Percentiles rank a stretch among this genome's conserved stretches.
Conservation (phyloP, 108 stramenopile species). For the Skeletonema costatum region DNA sequence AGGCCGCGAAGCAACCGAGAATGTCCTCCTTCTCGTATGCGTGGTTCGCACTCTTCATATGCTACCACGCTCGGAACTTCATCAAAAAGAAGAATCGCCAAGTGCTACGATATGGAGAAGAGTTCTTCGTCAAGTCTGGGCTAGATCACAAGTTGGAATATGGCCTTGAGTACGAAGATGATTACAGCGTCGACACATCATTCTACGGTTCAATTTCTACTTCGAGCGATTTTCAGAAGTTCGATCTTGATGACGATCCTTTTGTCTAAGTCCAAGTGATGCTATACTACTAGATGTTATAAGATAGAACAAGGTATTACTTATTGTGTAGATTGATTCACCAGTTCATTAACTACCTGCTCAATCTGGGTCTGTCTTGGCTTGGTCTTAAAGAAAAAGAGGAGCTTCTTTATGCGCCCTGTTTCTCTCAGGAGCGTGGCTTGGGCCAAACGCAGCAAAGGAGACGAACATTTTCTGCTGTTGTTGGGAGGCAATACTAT, state of each 20-base stretch:
- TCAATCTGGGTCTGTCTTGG: too few species aligned
- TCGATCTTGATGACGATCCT: neutral
- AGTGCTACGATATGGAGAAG: constrained; percentile 1
- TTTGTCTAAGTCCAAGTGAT: neutral
- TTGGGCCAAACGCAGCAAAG: too few species aligned
- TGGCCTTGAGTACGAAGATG: constrained; percentile 13
- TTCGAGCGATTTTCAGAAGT: neutral
- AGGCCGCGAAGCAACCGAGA: neutral
- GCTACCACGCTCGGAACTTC: constrained; percentile 12
- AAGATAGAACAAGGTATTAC: neutral
- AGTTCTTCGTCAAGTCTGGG: constrained; percentile 7
- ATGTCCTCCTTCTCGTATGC: constrained; percentile 9
- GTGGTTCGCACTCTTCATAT: constrained; percentile 16
- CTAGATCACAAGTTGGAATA: constrained; percentile 3
- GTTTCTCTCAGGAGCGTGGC: too few species aligned
- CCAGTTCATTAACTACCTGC: too few species aligned
- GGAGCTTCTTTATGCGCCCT: too few species aligned
- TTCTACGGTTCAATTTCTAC: constrained; percentile 15
- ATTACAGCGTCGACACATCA: constrained; percentile 16
- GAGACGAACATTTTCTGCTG: too few species aligned
- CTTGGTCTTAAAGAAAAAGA: too few species aligned
- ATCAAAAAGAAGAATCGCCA: neutral
- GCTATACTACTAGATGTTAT: neutral
- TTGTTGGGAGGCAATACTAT: too few species aligned
- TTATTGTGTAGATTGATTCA: neutral